phyloP scores from a whole-genome alignment of 768 basidiomycete genomes.

The Kockovaella imperatae region DNA sequence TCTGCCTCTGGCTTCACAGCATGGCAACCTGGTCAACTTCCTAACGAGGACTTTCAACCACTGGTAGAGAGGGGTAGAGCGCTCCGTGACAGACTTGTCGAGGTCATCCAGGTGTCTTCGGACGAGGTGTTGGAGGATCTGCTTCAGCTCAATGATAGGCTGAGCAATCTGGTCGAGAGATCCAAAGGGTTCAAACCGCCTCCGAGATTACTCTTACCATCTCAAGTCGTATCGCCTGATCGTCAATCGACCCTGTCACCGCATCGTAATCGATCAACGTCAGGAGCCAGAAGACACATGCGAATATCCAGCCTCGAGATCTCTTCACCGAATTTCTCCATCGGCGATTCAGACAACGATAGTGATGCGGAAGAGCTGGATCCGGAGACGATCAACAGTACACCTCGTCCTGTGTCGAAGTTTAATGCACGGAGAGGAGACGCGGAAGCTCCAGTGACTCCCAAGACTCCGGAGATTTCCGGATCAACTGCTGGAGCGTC shows the following conservation, averaged over 20 bases:
- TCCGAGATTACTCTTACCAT: constrained; percentile 31
- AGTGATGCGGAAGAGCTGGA: constrained; percentile 43
- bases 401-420: background rate
- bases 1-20: constrained; percentile 5
- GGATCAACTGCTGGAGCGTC: no score
- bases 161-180: constrained; percentile 55
- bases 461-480: no score
- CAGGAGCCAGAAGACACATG: constrained; percentile 43
- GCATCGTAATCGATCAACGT: constrained; percentile 1
- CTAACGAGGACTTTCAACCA: constrained; percentile 23
- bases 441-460: background rate
- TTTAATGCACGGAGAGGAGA: background rate
- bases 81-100: constrained; percentile 51
- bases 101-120: constrained; percentile 46
- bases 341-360: constrained; percentile 47
- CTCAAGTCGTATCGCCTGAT: constrained; percentile 22
- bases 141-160: constrained; percentile 62
- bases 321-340: constrained; percentile 59
- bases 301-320: constrained; percentile 61
- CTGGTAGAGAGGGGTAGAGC: constrained; percentile 46
- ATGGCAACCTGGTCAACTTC: constrained; percentile 34
- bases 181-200: constrained; percentile 38
- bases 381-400: constrained; percentile 3
- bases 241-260: constrained; percentile 3
- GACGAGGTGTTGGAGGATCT: constrained; percentile 56